Conservation (phyloP, 2,329 filamentous ascomycete species). For the Decorospora gaudefroyi region DNA sequence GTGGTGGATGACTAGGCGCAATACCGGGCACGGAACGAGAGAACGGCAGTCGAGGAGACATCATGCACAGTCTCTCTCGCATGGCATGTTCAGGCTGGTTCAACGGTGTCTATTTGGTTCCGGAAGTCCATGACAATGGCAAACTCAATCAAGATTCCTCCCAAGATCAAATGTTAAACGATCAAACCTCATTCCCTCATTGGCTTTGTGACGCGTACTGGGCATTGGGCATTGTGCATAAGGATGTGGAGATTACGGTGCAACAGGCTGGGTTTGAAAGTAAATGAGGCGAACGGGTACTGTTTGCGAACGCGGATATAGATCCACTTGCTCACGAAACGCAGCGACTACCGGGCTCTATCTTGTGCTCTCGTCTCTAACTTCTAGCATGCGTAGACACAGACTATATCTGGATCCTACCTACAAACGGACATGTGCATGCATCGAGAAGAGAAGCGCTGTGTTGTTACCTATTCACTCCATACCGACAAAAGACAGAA, state of each 20-base stretch:
- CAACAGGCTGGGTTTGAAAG: too few species aligned
- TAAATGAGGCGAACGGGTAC: too few species aligned
- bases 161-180: constrained; percentile 46
- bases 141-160: constrained; percentile 47
- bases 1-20: constrained; percentile 36
- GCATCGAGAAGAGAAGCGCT: too few species aligned
- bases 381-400: too few species aligned
- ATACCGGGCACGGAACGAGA: constrained; percentile 37
- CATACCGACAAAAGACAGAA: too few species aligned
- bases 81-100: constrained; percentile 47
- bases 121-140: constrained; percentile 46
- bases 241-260: background rate
- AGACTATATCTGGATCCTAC: too few species aligned
- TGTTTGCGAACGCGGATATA: too few species aligned
- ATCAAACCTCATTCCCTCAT: constrained; percentile 30
- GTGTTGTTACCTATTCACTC: too few species aligned
- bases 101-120: constrained; percentile 45
- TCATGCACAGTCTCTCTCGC: constrained; percentile 42
- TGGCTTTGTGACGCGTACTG: constrained; percentile 2
- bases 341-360: too few species aligned
- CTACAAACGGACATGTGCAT: too few species aligned
- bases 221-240: background rate
- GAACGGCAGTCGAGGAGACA: constrained; percentile 37
- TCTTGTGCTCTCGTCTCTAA: too few species aligned
- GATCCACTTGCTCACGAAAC: too few species aligned